Base-by-base conservation (phyloP, 257 asterid species). In the Solanum ahanhuiri region DNA sequence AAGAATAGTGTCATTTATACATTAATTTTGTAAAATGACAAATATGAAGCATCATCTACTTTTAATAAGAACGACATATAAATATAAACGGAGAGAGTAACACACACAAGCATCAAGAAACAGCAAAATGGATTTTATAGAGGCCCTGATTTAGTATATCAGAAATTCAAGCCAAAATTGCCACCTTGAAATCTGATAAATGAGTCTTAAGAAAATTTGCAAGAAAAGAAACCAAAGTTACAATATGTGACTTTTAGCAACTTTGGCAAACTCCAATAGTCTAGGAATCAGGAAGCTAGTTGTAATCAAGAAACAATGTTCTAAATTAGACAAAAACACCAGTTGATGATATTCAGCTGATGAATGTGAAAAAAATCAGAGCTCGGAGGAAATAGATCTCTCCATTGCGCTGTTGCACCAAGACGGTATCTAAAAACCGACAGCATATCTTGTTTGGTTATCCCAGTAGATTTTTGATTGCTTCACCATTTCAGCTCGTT, bases 401-500 rank as follows among this genome's bases (percentile, higher is more conserved):
- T 77, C 63, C 63, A 43, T 43, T 3, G 17, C 8, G 41, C 25
- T 79, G 37, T 2, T 25, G 20, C 2, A n/a, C 30, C n/a, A 22
- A 14, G 39, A 63, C 67, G 6, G 14, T 83, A n/a, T 91, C 88
- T 76, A 93, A 84, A 90, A 95, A 58, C 98, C 98, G 23, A 95
- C 86, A 92, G 90, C 87, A 88, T 88, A 92, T 90, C 92, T 92
- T 18, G 98, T 88, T 84, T 94, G 98, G 87, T 71, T 25, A 48
- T 93, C 97, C 98, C 98, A 93, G 81, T 90, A 93, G 83, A 66
- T 58, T 89, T 93, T 94, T 3, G 98, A 90, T 85, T 95, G 98
- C 88, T 95, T 95, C 93, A 94, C 93, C 86, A 86, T 89, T 87
- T 93, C 97, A 33, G 92, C 90, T 7, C 97, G 93, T 83, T 94